Evolutionary conservation across 1,139 yeast species (phyloP).

Genomic region (Yamadazyma membranifaciens): DNA sequence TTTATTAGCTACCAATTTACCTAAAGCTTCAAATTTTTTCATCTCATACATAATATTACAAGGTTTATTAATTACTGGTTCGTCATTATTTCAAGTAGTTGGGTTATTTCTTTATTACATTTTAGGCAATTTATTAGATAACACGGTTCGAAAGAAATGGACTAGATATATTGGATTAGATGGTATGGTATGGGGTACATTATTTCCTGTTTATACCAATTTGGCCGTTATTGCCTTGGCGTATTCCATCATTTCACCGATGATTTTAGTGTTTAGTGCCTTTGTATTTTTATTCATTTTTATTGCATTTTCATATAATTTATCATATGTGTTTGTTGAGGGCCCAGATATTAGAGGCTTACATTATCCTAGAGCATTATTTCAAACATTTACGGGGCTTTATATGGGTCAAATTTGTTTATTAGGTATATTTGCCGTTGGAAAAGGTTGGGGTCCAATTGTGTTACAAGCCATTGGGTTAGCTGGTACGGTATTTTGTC

Average conservation of each 20-base stretch:
- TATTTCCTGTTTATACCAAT: constrained; percentile 80
- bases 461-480: constrained; percentile 69
- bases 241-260: constrained; percentile 80
- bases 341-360: constrained; percentile 78
- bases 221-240: constrained; percentile 78
- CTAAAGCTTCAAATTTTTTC: constrained; percentile 86
- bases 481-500: constrained; percentile 64
- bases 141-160: constrained; percentile 87
- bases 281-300: constrained; percentile 70
- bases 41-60: constrained; percentile 72
- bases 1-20: constrained; percentile 71
- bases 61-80: constrained; percentile 81
- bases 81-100: constrained; percentile 74
- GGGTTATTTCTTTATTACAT: constrained; percentile 68
- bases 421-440: constrained; percentile 81
- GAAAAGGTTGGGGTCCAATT: constrained; percentile 94
- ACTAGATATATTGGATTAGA: constrained; percentile 63
- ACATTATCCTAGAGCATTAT: constrained; percentile 83
- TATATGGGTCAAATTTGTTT: constrained; percentile 85
- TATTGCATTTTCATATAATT: constrained; percentile 76
- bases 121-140: constrained; percentile 68
- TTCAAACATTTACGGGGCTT: constrained; percentile 84
- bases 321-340: constrained; percentile 63
- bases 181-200: constrained; percentile 79
- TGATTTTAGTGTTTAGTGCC: constrained; percentile 63